phyloP scores from a whole-genome alignment of 176 grass and related monocot genomes.

The Phoenix dactylifera region DNA sequence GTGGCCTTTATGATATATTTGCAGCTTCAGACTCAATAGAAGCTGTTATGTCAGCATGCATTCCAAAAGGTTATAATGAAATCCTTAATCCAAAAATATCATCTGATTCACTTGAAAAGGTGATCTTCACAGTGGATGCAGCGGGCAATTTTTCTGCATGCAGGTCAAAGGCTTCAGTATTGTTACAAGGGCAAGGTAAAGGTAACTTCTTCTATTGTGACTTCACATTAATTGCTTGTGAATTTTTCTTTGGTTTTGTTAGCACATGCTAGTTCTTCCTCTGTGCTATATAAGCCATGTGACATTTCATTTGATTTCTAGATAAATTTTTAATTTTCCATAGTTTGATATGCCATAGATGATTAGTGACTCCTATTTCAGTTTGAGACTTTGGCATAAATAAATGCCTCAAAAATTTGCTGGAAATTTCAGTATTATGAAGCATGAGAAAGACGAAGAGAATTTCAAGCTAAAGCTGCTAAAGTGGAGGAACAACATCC shows the following conservation, averaged over 20 bases:
- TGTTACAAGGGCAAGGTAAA: conserved; percentile 6
- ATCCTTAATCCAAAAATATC: not conserved
- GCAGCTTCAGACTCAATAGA: not conserved
- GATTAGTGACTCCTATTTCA: too few relatives aligned
- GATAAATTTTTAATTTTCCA: too few relatives aligned
- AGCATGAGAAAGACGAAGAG: too few relatives aligned
- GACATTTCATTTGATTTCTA: too few relatives aligned
- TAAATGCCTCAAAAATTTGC: too few relatives aligned
- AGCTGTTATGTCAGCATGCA: not conserved
- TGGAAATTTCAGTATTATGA: too few relatives aligned
- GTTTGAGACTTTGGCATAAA: too few relatives aligned
- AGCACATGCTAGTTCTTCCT: too few relatives aligned
- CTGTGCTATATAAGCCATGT: too few relatives aligned
- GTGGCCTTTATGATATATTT: not conserved
- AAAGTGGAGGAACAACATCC: too few relatives aligned
- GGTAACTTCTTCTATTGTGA: not conserved
- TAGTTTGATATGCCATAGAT: too few relatives aligned
- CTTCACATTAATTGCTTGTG: not conserved
- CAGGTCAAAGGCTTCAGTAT: conserved; percentile 2
- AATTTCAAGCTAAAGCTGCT: too few relatives aligned
- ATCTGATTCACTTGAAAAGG: not conserved
- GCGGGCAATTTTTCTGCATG: not conserved
- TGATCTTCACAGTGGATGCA: not conserved
- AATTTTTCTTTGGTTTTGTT: not conserved
- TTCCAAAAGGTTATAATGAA: conserved; percentile 4